A percentile compares a stretch with the other conserved stretches of the same genome.
phyloP scores from a whole-genome alignment of 2,329 filamentous ascomycete genomes.

The Paecilomyces sp. region DNA sequence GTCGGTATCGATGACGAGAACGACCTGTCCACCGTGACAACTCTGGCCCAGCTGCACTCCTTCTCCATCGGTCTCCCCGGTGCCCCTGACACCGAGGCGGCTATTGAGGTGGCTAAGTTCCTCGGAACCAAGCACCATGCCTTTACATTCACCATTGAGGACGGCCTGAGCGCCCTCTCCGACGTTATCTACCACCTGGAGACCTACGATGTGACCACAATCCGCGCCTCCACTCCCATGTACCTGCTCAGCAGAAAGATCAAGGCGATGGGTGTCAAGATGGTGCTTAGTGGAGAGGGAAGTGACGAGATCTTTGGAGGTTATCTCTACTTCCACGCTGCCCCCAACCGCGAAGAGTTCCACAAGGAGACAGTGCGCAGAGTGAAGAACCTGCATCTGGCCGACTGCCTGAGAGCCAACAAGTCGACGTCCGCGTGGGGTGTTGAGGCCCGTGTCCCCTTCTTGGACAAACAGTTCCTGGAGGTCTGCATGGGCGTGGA shows the following conservation, averaged over 20 bases:
- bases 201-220: slow-evolving; percentile 96
- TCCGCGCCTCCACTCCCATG: slow-evolving; percentile 97
- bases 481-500: slow-evolving; percentile 91
- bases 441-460: slow-evolving; percentile 93
- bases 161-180: slow-evolving; percentile 90
- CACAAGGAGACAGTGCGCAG: slow-evolving; percentile 90
- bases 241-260: slow-evolving; percentile 97
- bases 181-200: slow-evolving; percentile 98
- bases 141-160: slow-evolving; percentile 96
- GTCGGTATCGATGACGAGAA: slow-evolving; percentile 94
- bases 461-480: slow-evolving; percentile 96
- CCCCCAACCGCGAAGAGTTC: slow-evolving; percentile 84
- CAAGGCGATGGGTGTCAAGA: slow-evolving; percentile 99
- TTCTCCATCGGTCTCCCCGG: slow-evolving; percentile 96
- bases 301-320: slow-evolving; percentile 98
- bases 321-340: slow-evolving; percentile 97
- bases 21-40: slow-evolving; percentile 80
- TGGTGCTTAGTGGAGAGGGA: slow-evolving; percentile 95
- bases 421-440: slow-evolving; percentile 99
- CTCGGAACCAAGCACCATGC: slow-evolving; percentile 96
- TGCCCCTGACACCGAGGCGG: slow-evolving; percentile 86
- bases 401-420: slow-evolving; percentile 97
- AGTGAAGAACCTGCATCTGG: slow-evolving; percentile 91
- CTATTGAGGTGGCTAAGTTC: slow-evolving; percentile 89
- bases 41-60: slow-evolving; percentile 91